Conservation (phyloP, 176 grass and related monocot species). For the Aegilops sharonensis region DNA sequence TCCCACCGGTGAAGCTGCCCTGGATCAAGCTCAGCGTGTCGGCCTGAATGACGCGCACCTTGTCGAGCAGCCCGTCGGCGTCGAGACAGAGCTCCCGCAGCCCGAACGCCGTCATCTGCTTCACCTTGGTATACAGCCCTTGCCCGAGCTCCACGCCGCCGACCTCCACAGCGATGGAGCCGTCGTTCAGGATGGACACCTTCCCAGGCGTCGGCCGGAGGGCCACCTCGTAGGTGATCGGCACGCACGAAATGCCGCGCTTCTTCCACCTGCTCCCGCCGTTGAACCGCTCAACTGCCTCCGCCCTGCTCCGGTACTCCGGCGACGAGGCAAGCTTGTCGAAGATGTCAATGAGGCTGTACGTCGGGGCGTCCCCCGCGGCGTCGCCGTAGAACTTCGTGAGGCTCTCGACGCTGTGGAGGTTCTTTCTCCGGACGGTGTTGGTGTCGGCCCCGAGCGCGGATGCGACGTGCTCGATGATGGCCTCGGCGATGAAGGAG, state of each 20-base stretch:
- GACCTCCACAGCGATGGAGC: conserved; percentile 82
- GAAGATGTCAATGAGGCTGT: conserved; percentile 66
- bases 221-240: conserved; percentile 44
- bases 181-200: conserved; percentile 82
- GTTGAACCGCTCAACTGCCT: conserved; percentile 51
- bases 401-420: conserved; percentile 67
- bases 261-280: conserved; percentile 69
- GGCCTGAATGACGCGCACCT: conserved; percentile 68
- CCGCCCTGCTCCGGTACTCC: conserved; percentile 39
- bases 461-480: conserved; percentile 78
- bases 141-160: conserved; percentile 85
- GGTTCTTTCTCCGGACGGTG: conserved; percentile 63
- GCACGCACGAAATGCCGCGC: conserved; percentile 83
- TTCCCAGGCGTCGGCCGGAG: conserved; percentile 53
- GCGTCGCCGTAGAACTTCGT: conserved; percentile 34
- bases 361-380: conserved; percentile 49
- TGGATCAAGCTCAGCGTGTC: conserved; percentile 75
- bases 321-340: conserved; percentile 65
- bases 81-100: conserved; percentile 49
- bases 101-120: conserved; percentile 72
- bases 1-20: conserved; percentile 72
- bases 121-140: conserved; percentile 86
- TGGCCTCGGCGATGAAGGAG: conserved; percentile 83
- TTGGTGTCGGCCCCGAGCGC: conserved; percentile 51
- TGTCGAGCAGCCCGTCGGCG: conserved; percentile 54